A percentile compares a stretch with the other conserved stretches of the same genome.
These are phyloP conservation scores for Euphrasia confusa DNA, from an alignment of 257 asterid species.

Conservation along the genomic window DNA sequence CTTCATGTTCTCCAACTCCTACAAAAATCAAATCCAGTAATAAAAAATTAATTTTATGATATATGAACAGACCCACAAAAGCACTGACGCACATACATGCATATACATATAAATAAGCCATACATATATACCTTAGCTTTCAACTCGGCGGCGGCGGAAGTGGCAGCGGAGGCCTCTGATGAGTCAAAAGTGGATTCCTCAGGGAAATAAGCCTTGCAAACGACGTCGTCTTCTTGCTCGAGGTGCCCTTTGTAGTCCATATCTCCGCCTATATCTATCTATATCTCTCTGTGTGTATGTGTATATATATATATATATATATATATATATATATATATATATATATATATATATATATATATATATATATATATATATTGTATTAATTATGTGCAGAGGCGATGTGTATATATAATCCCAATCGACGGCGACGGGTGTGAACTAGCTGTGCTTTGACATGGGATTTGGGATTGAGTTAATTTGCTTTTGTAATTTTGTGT, in stretches of 20 bases:
- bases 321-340: background rate
- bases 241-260: conserved; percentile 30
- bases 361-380: no score
- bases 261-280: background rate
- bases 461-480: background rate
- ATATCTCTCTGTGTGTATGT: background rate
- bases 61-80: background rate
- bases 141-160: conserved; percentile 15
- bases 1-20: conserved; percentile 69
- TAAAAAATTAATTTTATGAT: no score
- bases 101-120: background rate
- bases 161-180: conserved; percentile 19
- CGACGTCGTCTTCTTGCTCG: conserved; percentile 29
- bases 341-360: background rate
- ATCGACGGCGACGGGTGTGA: background rate
- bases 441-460: background rate
- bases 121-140: conserved; percentile 32
- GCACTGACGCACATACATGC: background rate
- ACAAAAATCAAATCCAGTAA: conserved; percentile 16
- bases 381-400: background rate
- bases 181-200: conserved; percentile 36
- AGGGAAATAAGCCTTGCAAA: conserved; percentile 37
- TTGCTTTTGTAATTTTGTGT: background rate
- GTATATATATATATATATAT: no score
- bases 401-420: background rate